A percentile compares a stretch with the other conserved stretches of the same genome.
These are phyloP conservation scores for Zygosaccharomyces bailii DNA, from an alignment of 805 yeast genomes.

Conservation along the genomic window DNA sequence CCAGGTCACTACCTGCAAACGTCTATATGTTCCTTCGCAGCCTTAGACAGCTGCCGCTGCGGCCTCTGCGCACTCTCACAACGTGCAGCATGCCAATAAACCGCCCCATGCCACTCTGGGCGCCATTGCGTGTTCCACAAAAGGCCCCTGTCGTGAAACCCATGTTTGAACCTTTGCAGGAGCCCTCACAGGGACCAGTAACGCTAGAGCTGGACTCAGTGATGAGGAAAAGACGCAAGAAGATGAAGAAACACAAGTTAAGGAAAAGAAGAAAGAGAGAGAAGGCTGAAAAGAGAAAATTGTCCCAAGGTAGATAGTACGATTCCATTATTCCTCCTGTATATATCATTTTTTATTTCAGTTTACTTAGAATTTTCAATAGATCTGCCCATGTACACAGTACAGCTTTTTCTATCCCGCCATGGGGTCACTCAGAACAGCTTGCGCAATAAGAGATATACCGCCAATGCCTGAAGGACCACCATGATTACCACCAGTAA, in stretches of 20 bases:
- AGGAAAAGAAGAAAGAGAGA: slow-evolving; percentile 96
- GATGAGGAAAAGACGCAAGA: slow-evolving; percentile 78
- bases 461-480: slow-evolving; percentile 13
- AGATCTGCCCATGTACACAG: slow-evolving; percentile 1
- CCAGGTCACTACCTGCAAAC: not conserved
- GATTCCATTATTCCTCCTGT: slow-evolving; percentile 10
- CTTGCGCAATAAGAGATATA: slow-evolving; percentile 12
- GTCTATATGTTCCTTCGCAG: slow-evolving; percentile 13
- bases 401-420: too few relatives aligned
- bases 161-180: slow-evolving; percentile 1
- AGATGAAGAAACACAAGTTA: slow-evolving; percentile 96
- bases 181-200: slow-evolving; percentile 1
- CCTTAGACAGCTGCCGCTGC: slow-evolving; percentile 10
- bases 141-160: slow-evolving; percentile 2
- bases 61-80: slow-evolving; percentile 6
- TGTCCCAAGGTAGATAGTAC: slow-evolving; percentile 41
- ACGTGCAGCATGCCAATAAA: not conserved
- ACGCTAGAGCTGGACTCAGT: slow-evolving; percentile 58
- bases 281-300: slow-evolving; percentile 72
- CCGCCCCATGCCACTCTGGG: not conserved
- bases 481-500: slow-evolving; percentile 9
- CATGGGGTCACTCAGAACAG: slow-evolving; percentile 9
- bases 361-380: not conserved
- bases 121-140: not conserved
- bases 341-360: slow-evolving; percentile 5